phyloP scores from a whole-genome alignment of 2,329 filamentous ascomycete genomes.

The Stemphylium beticola region DNA sequence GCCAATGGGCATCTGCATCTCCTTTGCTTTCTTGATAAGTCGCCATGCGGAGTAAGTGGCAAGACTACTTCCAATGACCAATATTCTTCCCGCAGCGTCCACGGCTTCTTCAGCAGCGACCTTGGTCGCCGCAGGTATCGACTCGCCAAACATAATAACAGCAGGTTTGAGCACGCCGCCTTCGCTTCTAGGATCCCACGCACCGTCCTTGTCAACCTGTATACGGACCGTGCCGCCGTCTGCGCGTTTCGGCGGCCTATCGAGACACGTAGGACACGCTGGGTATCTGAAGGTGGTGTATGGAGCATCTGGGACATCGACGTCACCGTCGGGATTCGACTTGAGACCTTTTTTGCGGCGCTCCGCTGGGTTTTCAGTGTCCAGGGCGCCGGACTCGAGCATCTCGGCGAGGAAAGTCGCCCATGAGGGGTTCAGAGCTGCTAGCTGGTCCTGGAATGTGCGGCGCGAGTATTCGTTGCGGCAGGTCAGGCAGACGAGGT shows the following conservation, averaged over 20 bases:
- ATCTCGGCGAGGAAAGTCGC: constrained; percentile 75
- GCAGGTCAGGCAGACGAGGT: constrained; percentile 82
- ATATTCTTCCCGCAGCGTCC: constrained; percentile 71
- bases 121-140: constrained; percentile 74
- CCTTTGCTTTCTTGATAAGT: constrained; percentile 80
- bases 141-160: constrained; percentile 97
- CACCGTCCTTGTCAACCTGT: constrained; percentile 78
- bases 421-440: constrained; percentile 86
- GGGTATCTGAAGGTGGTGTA: constrained; percentile 93
- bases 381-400: constrained; percentile 74
- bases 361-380: constrained; percentile 76
- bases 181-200: constrained; percentile 61
- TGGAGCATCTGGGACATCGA: constrained; percentile 84
- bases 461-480: constrained; percentile 72
- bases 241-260: constrained; percentile 65
- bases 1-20: constrained; percentile 82
- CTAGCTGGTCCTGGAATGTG: constrained; percentile 76
- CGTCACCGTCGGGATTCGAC: constrained; percentile 92
- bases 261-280: constrained; percentile 80
- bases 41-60: constrained; percentile 97
- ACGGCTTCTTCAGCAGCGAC: constrained; percentile 78
- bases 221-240: constrained; percentile 61
- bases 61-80: constrained; percentile 86
- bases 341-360: constrained; percentile 72
- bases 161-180: constrained; percentile 89